phyloP scores from a whole-genome alignment of 2,329 filamentous ascomycete genomes.

The Zymoseptoria passerinii region DNA sequence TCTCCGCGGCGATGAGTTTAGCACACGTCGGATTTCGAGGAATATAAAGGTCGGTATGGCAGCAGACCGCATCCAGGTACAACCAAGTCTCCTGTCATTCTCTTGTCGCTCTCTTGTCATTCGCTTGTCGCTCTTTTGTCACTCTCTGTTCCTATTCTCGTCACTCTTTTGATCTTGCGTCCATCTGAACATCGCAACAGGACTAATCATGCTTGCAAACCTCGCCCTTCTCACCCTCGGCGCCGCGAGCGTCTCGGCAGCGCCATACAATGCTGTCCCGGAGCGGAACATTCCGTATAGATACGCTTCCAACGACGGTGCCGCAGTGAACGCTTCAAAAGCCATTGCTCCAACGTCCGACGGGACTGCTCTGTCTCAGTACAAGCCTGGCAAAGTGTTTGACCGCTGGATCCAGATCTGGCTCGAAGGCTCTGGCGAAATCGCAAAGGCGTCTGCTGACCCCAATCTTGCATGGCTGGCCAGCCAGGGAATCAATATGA shows the following conservation, averaged over 20 bases:
- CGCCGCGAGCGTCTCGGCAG: neutral
- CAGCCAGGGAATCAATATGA: conserved; percentile 53
- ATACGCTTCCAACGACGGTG: neutral
- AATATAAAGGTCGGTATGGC: neutral
- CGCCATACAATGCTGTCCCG: neutral
- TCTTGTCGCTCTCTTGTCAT: neutral
- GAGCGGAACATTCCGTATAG: neutral
- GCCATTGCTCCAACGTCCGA: neutral
- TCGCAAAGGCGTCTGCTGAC: conserved; percentile 55
- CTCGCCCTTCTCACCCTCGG: neutral
- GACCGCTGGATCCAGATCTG: conserved; percentile 65
- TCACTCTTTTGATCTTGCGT: neutral
- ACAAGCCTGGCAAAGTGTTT: conserved; percentile 62
- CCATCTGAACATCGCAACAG: neutral
- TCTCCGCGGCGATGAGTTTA: neutral
- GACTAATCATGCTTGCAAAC: neutral
- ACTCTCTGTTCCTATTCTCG: neutral
- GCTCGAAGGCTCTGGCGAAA: conserved; percentile 63
- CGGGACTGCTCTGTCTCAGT: neutral
- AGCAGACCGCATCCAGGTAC: neutral
- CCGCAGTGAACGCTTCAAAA: neutral
- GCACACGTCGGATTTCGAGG: neutral
- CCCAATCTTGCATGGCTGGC: conserved; percentile 52
- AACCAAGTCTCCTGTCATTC: neutral
- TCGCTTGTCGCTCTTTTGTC: neutral